These are phyloP conservation scores for Puccinia coronata DNA, from an alignment of 1,284 basidiomycete genomes.

Conservation along the genomic window DNA sequence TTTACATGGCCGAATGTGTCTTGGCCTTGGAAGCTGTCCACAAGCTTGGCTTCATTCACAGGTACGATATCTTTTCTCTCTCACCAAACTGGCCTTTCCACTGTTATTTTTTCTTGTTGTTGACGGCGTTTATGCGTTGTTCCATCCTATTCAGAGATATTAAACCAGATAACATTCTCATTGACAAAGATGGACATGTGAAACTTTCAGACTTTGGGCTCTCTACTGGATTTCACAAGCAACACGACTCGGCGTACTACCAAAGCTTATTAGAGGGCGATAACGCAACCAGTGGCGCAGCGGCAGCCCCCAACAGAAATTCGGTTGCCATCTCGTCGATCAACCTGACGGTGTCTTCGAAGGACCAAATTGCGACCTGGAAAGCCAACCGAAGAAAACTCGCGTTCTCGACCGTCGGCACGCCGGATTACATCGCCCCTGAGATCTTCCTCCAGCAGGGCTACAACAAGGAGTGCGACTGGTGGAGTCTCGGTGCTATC, in stretches of 20 bases:
- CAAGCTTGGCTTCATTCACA: constrained; percentile 97
- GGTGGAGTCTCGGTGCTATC: constrained; percentile 78
- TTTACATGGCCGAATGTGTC: constrained; percentile 99
- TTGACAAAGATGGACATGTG: constrained; percentile 87
- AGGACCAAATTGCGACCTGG: constrained; percentile 96
- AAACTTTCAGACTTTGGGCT: constrained; percentile 96
- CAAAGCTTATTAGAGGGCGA: constrained; percentile 78
- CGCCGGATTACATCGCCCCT: constrained; percentile 98
- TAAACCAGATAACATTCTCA: constrained; percentile 96
- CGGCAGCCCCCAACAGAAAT: constrained; percentile 64
- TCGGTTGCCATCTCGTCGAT: constrained; percentile 94
- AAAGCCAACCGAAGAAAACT: constrained; percentile 96
- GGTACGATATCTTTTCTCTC: constrained; percentile 63
- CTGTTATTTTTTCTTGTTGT: too few relatives aligned
- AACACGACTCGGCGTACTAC: constrained; percentile 91
- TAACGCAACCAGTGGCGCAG: constrained; percentile 10
- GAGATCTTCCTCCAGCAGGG: constrained; percentile 98
- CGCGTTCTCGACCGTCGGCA: constrained; percentile 96
- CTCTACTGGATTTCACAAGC: constrained; percentile 91
- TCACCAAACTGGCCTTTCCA: not conserved
- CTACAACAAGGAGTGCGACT: constrained; percentile 97
- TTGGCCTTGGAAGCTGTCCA: constrained; percentile 97
- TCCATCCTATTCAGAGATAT: constrained; percentile 71
- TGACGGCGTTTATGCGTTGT: too few relatives aligned
- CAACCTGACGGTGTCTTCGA: constrained; percentile 87